Evolutionary conservation across 2,329 filamentous ascomycete genomes (phyloP).

Genomic region (Penicillium sp.): DNA sequence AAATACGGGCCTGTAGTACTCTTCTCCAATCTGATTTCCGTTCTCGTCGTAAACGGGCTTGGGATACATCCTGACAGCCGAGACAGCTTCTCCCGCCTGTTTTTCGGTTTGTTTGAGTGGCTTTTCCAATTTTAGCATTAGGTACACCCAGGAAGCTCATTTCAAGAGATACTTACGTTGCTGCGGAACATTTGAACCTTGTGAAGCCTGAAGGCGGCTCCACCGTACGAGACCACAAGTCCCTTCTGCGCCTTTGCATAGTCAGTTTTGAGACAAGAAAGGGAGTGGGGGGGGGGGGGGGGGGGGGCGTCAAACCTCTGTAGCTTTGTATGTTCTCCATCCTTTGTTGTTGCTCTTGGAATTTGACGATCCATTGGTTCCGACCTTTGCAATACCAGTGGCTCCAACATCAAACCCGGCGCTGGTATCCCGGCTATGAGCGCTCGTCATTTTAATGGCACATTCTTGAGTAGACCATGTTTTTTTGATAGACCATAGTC

Average conservation of each 20-base stretch:
- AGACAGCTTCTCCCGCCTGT: not conserved
- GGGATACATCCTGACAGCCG: not conserved
- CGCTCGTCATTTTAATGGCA: slow-evolving; percentile 7
- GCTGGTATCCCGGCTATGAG: slow-evolving; percentile 10
- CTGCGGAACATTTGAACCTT: not conserved
- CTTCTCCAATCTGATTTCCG: slow-evolving; percentile 2
- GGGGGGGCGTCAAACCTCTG: not conserved
- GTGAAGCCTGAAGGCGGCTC: slow-evolving; percentile 1
- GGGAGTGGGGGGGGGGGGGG: no score
- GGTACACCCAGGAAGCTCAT: not conserved
- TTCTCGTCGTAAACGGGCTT: slow-evolving; percentile 1
- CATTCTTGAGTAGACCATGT: slow-evolving; percentile 13
- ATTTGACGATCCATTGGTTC: slow-evolving; percentile 4
- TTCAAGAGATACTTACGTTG: not conserved
- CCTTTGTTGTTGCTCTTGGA: slow-evolving; percentile 5
- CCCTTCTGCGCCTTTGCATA: not conserved
- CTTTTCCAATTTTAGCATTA: not conserved
- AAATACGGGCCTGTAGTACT: not conserved
- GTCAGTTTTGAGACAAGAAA: not conserved
- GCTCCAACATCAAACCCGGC: slow-evolving; percentile 8
- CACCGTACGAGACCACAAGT: slow-evolving; percentile 3
- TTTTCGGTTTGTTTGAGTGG: not conserved
- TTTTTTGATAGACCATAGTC: slow-evolving; percentile 6
- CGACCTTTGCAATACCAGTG: slow-evolving; percentile 11
- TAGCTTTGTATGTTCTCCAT: slow-evolving; percentile 7